Percentiles rank a stretch among this genome's conserved stretches.
Conservation (phyloP, 2,329 filamentous ascomycete genomes). For the Fusarium caatingaense region DNA sequence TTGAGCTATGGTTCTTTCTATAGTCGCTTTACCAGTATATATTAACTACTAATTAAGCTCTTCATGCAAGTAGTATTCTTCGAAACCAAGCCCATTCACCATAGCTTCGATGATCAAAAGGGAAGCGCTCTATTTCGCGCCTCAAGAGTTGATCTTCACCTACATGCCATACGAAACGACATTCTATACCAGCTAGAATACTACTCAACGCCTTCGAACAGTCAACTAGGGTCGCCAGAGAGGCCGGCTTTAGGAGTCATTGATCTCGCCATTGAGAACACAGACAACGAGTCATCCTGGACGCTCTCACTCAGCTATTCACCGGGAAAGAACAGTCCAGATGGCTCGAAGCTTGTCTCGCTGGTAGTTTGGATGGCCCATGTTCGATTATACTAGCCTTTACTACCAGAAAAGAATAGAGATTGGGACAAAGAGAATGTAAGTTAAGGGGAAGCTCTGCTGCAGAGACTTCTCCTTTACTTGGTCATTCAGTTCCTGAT, state of each 20-base stretch:
- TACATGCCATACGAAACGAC: not conserved
- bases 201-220: not conserved
- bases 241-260: no score
- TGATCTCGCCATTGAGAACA: no score
- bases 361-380: not conserved
- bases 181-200: not conserved
- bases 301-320: not conserved
- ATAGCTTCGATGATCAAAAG: not conserved
- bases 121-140: not conserved
- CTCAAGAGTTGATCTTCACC: not conserved
- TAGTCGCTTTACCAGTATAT: not conserved
- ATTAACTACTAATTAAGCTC: not conserved
- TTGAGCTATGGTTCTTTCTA: not conserved
- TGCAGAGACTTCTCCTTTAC: not conserved
- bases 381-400: not conserved
- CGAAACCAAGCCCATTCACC: not conserved
- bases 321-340: not conserved
- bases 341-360: not conserved
- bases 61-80: no score
- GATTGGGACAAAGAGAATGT: not conserved
- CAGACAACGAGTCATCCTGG: not conserved
- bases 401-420: not conserved
- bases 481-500: not conserved
- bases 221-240: no score
- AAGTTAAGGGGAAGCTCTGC: not conserved